phyloP scores from a whole-genome alignment of 2,329 filamentous ascomycete genomes.

The Zarea fungicola region DNA sequence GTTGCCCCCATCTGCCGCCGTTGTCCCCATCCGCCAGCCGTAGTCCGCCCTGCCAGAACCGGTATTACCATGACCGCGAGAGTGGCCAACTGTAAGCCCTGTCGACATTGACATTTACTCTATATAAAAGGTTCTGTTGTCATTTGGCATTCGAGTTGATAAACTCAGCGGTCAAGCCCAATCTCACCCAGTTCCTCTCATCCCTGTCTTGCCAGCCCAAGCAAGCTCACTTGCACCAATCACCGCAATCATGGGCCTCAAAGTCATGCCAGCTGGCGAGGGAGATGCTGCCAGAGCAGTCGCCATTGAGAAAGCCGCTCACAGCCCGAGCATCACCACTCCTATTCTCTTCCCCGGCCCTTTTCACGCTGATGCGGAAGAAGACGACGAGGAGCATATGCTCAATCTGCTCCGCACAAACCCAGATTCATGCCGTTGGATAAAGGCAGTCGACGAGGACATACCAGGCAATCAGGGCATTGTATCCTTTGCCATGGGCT shows the following conservation, averaged over 20 bases:
- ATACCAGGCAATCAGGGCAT: slow-evolving; percentile 23
- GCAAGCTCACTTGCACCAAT: no score
- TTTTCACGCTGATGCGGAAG: slow-evolving; percentile 17
- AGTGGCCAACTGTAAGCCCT: no score
- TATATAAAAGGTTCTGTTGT: no score
- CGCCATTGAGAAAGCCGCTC: slow-evolving; percentile 11
- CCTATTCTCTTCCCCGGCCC: slow-evolving; percentile 28
- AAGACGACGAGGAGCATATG: slow-evolving; percentile 20
- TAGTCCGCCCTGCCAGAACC: no score
- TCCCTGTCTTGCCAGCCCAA: no score
- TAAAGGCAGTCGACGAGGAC: slow-evolving; percentile 31
- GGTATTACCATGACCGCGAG: no score
- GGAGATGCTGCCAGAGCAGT: slow-evolving; percentile 11
- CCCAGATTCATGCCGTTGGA: slow-evolving; percentile 26
- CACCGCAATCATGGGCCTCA: slow-evolving; percentile 5
- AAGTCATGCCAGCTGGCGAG: slow-evolving; percentile 5
- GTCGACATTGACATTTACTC: no score
- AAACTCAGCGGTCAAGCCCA: no score
- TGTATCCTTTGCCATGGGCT: slow-evolving; percentile 32
- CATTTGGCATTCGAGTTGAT: no score
- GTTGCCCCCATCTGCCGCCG: no score
- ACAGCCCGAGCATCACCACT: slow-evolving; percentile 20
- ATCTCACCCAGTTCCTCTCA: no score
- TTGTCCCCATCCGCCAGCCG: no score
- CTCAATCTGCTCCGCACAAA: slow-evolving; percentile 19